Evolutionary conservation across 768 basidiomycete species (phyloP), one percentile per base, ranked within the genome.

Genomic region (Lactarius hatsudake): DNA sequence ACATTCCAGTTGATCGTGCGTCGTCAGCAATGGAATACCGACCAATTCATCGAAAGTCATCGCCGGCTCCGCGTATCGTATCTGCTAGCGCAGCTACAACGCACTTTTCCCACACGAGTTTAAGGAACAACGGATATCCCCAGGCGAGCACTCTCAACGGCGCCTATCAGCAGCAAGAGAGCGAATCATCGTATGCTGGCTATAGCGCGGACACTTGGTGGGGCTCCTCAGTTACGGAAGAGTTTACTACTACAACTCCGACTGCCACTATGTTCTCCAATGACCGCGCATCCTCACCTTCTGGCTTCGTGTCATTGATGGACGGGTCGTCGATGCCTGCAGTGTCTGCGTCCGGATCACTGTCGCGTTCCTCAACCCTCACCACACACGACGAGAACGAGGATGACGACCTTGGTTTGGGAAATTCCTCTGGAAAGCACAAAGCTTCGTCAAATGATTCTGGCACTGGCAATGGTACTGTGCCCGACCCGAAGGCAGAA

Each of bases 391-490:
- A 80, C 9, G 86, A 86, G 9, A 90, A 90, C 1, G 89, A 90
- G 15, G 88, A 88, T 0, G 94, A 96, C 54, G 94, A 97, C 73
- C 83, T 99, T 60, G 97, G 97, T 1, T 83, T 98, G 68, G 94
- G 95, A 2, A 99, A 98, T 73, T 80, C 78, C 17, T 82, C 83
- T 57, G 75, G 69, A 23, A 83, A 78, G 73, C 73, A 73, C 57
- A 81, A 74, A 69, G 65, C 75, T 51, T 71, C 71, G 59, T 72
- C 76, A 40, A 71, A 78, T 48, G 75, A 76, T 43, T 71, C 72
- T 43, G 69, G 68, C 12, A 72, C 73, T 10, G 75, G 76, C 34
- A 70, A 72, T 30, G 70, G 73, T 38, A 43, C 76, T 43, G 34
- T 70, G 13, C 55, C 68, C 55, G 59, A 71, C 30, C 18, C 17